Conservation (phyloP, 768 basidiomycete species). For the Zangia roseola region DNA sequence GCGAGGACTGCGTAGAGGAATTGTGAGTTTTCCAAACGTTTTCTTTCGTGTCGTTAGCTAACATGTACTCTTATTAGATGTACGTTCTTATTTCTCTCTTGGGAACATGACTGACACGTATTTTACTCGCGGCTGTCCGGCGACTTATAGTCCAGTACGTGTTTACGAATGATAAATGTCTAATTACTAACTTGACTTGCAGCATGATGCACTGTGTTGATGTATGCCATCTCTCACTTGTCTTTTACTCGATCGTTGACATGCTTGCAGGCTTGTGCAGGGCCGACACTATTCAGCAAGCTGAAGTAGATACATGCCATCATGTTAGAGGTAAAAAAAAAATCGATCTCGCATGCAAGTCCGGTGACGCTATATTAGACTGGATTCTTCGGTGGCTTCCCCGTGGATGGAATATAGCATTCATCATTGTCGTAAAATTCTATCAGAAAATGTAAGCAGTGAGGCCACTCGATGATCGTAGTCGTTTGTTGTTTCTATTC, state of each 20-base stretch:
- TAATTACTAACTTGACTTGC: conserved; percentile 8
- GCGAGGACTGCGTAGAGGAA: conserved; percentile 93
- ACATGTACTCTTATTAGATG: conserved; percentile 17
- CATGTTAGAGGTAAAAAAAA: conserved; percentile 19
- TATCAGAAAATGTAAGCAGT: background rate
- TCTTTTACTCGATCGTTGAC: conserved; percentile 1
- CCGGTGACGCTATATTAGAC: conserved; percentile 7
- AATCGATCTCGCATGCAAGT: background rate
- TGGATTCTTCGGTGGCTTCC: conserved; percentile 10
- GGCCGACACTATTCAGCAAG: conserved; percentile 81
- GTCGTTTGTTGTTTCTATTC: too few relatives aligned
- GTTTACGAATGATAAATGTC: background rate
- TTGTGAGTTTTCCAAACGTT: conserved; percentile 50
- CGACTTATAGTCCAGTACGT: conserved; percentile 64
- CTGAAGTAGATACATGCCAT: conserved; percentile 37
- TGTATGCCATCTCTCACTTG: conserved; percentile 44
- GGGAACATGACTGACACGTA: conserved; percentile 8
- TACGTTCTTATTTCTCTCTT: conserved; percentile 14
- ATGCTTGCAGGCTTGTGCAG: conserved; percentile 47
- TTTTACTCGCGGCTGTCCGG: background rate
- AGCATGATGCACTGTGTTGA: conserved; percentile 95
- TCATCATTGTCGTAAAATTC: background rate
- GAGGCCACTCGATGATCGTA: too few relatives aligned
- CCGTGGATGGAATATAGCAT: conserved; percentile 13
- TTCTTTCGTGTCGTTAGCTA: background rate